These are phyloP conservation scores for Nepenthes mirabilis DNA, from an alignment of 148 eudicot genomes.

Conservation along the genomic window DNA sequence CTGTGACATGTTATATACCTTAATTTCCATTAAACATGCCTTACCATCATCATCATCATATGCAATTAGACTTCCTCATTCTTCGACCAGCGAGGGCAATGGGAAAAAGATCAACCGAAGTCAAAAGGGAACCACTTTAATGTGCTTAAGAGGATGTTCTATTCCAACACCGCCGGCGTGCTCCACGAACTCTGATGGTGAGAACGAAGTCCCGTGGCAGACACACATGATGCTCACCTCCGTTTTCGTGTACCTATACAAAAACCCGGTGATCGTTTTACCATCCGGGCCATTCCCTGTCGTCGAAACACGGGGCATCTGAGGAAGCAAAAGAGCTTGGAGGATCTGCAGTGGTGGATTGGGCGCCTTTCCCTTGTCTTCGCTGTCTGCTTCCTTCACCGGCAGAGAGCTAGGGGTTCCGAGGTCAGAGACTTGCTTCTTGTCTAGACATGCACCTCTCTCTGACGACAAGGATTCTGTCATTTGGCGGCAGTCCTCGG, in stretches of 20 bases:
- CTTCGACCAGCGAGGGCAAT: too few species aligned
- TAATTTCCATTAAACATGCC: too few species aligned
- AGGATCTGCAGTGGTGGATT: conserved; percentile 16
- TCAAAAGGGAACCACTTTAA: conserved; percentile 37
- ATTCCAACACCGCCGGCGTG: conserved; percentile 72
- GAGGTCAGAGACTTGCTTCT: background rate
- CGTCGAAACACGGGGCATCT: conserved; percentile 66
- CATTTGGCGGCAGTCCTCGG: background rate
- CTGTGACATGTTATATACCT: too few species aligned
- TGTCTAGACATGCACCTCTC: background rate
- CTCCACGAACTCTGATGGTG: conserved; percentile 68
- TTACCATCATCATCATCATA: too few species aligned
- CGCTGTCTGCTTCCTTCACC: background rate
- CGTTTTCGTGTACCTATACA: conserved; percentile 42
- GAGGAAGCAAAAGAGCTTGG: conserved; percentile 13
- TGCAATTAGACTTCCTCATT: too few species aligned
- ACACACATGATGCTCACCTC: conserved; percentile 67
- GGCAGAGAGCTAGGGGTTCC: background rate
- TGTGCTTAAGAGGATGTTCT: conserved; percentile 52
- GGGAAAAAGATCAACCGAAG: conserved; percentile 5
- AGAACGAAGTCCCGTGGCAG: conserved; percentile 65
- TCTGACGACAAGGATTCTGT: background rate
- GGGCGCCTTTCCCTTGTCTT: conserved; percentile 21
- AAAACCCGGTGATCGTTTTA: conserved; percentile 50
- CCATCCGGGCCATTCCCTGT: conserved; percentile 73